phyloP scores from a whole-genome alignment of 2,329 filamentous ascomycete genomes.

The Emergomyces pasteurianus region DNA sequence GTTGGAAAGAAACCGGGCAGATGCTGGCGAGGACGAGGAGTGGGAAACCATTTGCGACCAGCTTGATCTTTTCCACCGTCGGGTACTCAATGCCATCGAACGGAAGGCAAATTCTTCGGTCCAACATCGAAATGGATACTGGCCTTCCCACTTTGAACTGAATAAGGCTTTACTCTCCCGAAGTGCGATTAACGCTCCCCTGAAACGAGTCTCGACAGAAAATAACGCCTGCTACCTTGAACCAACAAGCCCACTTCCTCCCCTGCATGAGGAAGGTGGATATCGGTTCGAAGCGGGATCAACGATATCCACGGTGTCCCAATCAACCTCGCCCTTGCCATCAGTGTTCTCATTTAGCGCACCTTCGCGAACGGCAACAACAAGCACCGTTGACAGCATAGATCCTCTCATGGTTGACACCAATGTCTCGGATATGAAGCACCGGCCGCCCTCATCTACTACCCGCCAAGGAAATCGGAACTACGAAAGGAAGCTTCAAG shows the following conservation, averaged over 20 bases:
- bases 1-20: slow-evolving; percentile 3
- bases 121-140: slow-evolving; percentile 6
- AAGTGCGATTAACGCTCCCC: not conserved
- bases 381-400: not conserved
- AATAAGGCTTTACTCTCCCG: not conserved
- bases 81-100: slow-evolving; percentile 8
- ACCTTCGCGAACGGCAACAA: not conserved
- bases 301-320: not conserved
- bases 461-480: not conserved
- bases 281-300: not conserved
- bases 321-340: not conserved
- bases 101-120: slow-evolving; percentile 5
- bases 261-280: not conserved
- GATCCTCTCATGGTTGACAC: not conserved
- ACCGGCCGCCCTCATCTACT: not conserved
- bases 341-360: not conserved
- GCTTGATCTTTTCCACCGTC: slow-evolving; percentile 7
- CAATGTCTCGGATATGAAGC: not conserved
- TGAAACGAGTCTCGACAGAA: not conserved
- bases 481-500: not conserved
- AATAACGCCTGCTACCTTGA: not conserved
- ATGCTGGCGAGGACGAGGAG: slow-evolving; percentile 6
- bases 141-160: not conserved
- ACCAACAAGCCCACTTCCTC: not conserved
- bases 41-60: slow-evolving; percentile 9